These are phyloP conservation scores for Mortierella antarctica DNA, from an alignment of 192 early-diverging fungal genomes.

Conservation along the genomic window DNA sequence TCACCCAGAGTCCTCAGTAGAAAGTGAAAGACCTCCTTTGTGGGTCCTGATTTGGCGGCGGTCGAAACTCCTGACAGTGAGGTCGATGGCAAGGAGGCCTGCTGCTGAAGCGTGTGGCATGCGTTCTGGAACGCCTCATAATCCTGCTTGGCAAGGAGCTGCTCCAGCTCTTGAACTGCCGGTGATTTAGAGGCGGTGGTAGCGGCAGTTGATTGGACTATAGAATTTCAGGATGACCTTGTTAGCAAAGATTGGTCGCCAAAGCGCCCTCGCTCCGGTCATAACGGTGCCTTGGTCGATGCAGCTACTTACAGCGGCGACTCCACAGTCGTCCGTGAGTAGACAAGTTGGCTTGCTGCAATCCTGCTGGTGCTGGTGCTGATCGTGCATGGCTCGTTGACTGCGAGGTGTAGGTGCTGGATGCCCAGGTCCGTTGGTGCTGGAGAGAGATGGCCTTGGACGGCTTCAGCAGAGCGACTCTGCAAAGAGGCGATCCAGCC, in stretches of 20 bases:
- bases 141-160: constrained; percentile 20
- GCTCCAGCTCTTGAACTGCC: constrained; percentile 28
- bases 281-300: too few relatives aligned
- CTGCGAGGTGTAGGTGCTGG: not conserved
- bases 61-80: not conserved
- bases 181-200: constrained; percentile 6
- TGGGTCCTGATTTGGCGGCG: not conserved
- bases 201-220: not conserved
- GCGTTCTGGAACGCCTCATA: constrained; percentile 36
- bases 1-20: constrained; percentile 28
- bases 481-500: constrained; percentile 16
- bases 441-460: constrained; percentile 14
- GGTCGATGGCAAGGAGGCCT: not conserved
- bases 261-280: not conserved
- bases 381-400: not conserved
- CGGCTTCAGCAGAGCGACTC: constrained; percentile 15
- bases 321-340: not conserved
- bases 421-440: not conserved
- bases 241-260: not conserved
- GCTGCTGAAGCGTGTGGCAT: not conserved
- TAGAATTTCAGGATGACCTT: not conserved
- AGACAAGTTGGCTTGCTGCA: not conserved
- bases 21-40: constrained; percentile 36
- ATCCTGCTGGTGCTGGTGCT: not conserved
- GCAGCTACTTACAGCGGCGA: too few relatives aligned